Evolutionary conservation across 371 early-diverging fungal genomes (phyloP), one percentile per base, ranked within the genome.

Genomic region (Actinomucor elegans): DNA sequence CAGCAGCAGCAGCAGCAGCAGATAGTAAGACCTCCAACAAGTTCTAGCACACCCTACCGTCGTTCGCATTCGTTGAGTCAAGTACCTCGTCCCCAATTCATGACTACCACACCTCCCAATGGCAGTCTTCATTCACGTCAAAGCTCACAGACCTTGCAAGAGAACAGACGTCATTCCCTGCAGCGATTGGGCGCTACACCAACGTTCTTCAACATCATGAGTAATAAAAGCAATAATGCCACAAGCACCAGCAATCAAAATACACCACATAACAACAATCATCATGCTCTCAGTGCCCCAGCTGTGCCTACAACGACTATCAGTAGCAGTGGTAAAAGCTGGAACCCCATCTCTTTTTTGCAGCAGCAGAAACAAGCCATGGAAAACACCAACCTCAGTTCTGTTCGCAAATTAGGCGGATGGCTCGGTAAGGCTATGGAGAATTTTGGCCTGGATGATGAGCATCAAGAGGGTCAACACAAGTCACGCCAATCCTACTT

Each of bases 351-450:
- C 18, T 80, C 85, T 1, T 77, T 89, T 35, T 58, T 83, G n/a
- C 86, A 86, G 42, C 84, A 87, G 37, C 84, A 85, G 61, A 82
- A 77, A 43, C 77, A 80, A 34, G 79, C 72, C 11, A 75, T 81
- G 67, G 69, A 80, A 54, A 85, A 75, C 47, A 74, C 80, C 15
- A 84, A 74, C 47, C 56, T 83, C 0, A 77, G 80, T n/a, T 72
- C 75, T 0, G 81, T 83, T 17, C 82, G 81, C 33, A 87, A 83
- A 57, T 50, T 89, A 35, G 80, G 86, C 3, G 80, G 79, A 10
- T 86, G 87, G 80, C 64, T 88, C 15, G 86, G 84, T 26, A 85
- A 85, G 47, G 89, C 90, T 6, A 86, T 90, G 67, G 90, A 84
- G 52, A 86, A 85, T 50, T 67, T 86, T 18, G 84, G 83, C 9